Evolutionary conservation across 129 eudicot species (phyloP).

Genomic region (Calendula officinalis): DNA sequence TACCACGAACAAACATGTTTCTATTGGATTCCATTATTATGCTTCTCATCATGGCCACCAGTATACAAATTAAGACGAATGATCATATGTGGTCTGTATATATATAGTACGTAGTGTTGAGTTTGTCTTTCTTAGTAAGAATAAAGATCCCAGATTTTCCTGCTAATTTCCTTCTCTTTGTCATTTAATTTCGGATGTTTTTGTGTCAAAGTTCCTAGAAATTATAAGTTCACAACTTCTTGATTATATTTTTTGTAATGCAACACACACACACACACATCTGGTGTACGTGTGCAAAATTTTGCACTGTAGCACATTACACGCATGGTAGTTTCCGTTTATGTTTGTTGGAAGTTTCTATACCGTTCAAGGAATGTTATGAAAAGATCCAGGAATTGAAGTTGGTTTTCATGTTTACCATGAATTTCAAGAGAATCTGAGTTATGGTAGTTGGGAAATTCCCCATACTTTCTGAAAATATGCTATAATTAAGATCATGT

Average conservation of each 20-base stretch:
- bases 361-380: background rate
- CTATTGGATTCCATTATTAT: background rate
- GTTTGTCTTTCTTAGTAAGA: background rate
- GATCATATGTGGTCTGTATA: background rate
- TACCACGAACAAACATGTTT: background rate
- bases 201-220: no score
- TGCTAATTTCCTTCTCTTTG: background rate
- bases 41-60: no score
- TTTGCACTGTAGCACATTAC: background rate
- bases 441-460: no score
- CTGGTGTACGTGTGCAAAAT: background rate
- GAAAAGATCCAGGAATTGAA: background rate
- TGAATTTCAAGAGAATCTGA: no score
- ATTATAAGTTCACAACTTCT: background rate
- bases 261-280: background rate
- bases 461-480: no score
- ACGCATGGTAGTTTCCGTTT: background rate
- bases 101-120: background rate
- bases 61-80: background rate
- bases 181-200: background rate
- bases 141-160: background rate
- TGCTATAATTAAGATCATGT: no score
- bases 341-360: background rate
- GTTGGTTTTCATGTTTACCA: no score
- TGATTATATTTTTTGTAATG: background rate